Percentiles rank a stretch among this genome's conserved stretches.
These are phyloP conservation scores for Geoglossum cookeanum DNA, from an alignment of 2,329 filamentous ascomycete genomes.

Conservation along the genomic window DNA sequence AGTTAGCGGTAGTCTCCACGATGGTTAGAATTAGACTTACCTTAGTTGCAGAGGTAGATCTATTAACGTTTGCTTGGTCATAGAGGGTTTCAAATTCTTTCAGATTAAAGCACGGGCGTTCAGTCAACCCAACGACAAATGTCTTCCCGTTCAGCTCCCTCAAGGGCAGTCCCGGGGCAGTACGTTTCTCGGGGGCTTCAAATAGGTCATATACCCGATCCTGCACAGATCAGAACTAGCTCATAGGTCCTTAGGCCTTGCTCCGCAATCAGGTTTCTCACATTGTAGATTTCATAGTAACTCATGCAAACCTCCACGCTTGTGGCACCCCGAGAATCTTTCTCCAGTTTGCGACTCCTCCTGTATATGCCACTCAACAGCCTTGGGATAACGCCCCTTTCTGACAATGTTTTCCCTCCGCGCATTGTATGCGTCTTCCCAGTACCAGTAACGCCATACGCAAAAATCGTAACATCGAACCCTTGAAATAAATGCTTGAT, in stretches of 20 bases:
- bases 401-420: conserved; percentile 67
- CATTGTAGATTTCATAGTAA: conserved; percentile 92
- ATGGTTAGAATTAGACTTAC: conserved; percentile 15
- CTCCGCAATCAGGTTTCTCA: neutral
- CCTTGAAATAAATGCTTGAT: conserved; percentile 84
- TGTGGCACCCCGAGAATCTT: conserved; percentile 53
- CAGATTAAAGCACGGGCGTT: conserved; percentile 61
- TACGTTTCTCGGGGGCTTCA: conserved; percentile 72
- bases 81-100: conserved; percentile 84
- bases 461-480: conserved; percentile 75
- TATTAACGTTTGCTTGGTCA: conserved; percentile 79
- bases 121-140: conserved; percentile 67
- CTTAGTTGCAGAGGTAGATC: conserved; percentile 77
- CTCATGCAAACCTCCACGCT: conserved; percentile 58
- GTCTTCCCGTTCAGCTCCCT: conserved; percentile 77
- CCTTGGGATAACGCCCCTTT: conserved; percentile 73
- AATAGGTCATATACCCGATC: conserved; percentile 88
- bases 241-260: neutral
- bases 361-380: conserved; percentile 73
- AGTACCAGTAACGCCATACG: conserved; percentile 82
- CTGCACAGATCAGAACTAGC: neutral
- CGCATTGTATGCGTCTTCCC: conserved; percentile 96
- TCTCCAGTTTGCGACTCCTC: conserved; percentile 64
- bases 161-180: conserved; percentile 58
- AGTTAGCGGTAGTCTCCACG: neutral